Evolutionary conservation across 352 stramenopile genomes (phyloP).

Genomic region (Pythium folliculosum): DNA sequence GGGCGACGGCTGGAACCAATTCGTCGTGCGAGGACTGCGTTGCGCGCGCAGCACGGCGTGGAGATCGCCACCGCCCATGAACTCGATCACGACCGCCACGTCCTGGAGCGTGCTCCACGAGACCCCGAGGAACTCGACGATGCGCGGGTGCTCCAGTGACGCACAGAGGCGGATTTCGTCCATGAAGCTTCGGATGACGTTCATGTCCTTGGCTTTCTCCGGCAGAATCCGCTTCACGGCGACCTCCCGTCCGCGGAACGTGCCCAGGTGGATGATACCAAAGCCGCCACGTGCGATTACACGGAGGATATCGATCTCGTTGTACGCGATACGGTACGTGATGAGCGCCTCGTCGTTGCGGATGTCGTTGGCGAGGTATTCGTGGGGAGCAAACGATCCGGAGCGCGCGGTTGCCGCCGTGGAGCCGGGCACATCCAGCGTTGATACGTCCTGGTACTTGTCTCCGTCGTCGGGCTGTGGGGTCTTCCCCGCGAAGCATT

Average conservation of each 20-base stretch:
- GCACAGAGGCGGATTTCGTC: conserved; percentile 42
- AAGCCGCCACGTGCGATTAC: conserved; percentile 27
- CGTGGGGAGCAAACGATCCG: not conserved
- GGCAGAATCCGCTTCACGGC: conserved; percentile 26
- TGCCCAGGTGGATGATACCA: conserved; percentile 21
- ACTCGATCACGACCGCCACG: conserved; percentile 37
- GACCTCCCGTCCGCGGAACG: conserved; percentile 12
- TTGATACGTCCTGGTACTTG: conserved; percentile 14
- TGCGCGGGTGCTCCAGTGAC: conserved; percentile 34
- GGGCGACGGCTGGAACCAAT: conserved; percentile 11
- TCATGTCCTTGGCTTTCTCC: conserved; percentile 30
- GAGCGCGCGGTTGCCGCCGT: not conserved
- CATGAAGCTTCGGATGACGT: conserved; percentile 32
- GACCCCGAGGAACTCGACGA: conserved; percentile 40
- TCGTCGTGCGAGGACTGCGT: not conserved
- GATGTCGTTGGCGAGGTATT: conserved; percentile 31
- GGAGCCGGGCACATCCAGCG: conserved; percentile 4
- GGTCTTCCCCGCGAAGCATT: not conserved
- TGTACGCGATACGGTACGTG: conserved; percentile 9
- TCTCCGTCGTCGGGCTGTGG: not conserved
- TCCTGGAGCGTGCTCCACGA: conserved; percentile 37
- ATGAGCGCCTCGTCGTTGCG: conserved; percentile 28
- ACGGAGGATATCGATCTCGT: conserved; percentile 17
- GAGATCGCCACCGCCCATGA: conserved; percentile 30
- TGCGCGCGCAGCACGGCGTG: not conserved